These are phyloP conservation scores for Triticum aestivum DNA, from an alignment of 176 grass and related monocot species.

Conservation along the genomic window IWGSC_CS_RefSeq_v2.1 NC_057795.1:295704053-295704552, in stretches of 20 bases:
- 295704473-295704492: not conserved
- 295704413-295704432: conserved; percentile 39
- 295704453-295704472: conserved; percentile 24
- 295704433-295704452: conserved; percentile 44
- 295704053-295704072: not conserved
- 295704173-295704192: conserved; percentile 40
- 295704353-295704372: conserved; percentile 24
- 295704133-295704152: conserved; percentile 26
- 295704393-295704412: conserved; percentile 17
- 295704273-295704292: conserved; percentile 19
- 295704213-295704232: not conserved
- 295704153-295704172: conserved; percentile 30
- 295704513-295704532: not conserved
- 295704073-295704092: not conserved
- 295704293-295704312: conserved; percentile 44
- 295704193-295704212: conserved; percentile 23
- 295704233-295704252: conserved; percentile 16
- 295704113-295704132: conserved; percentile 38
- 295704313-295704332: conserved; percentile 13
- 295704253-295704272: conserved; percentile 19
- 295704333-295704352: conserved; percentile 41
- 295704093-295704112: conserved; percentile 45
- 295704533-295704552: not conserved
- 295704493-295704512: not conserved
- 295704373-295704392: conserved; percentile 49